A percentile compares a stretch with the other conserved stretches of the same genome.
Evolutionary conservation across 2,329 filamentous ascomycete species (phyloP).

Genomic region (Diaporthe citrichinensis): DNA sequence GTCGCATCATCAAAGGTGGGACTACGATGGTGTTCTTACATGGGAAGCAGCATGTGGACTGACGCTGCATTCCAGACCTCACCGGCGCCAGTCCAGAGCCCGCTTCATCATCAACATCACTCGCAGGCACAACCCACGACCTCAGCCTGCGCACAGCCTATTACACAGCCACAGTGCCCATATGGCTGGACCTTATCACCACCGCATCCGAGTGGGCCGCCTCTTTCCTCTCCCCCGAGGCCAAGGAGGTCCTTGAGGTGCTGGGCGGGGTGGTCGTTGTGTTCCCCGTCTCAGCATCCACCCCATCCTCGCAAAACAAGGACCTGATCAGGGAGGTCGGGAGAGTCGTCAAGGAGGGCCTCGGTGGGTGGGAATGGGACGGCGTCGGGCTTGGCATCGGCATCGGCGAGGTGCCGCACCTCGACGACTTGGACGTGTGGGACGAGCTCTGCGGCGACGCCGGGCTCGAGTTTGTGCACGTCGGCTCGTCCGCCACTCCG

Average conservation of each 20-base stretch:
- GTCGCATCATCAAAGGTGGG: slow-evolving; percentile 68
- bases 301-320: slow-evolving; percentile 46
- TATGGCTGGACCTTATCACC: slow-evolving; percentile 76
- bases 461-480: slow-evolving; percentile 75
- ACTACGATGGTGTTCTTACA: neutral
- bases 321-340: slow-evolving; percentile 67
- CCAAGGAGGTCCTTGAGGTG: slow-evolving; percentile 72
- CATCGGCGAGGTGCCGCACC: slow-evolving; percentile 57
- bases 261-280: slow-evolving; percentile 73
- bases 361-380: slow-evolving; percentile 75
- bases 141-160: slow-evolving; percentile 71
- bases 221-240: slow-evolving; percentile 73
- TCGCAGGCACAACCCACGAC: slow-evolving; percentile 73
- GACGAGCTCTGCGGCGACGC: slow-evolving; percentile 70
- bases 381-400: slow-evolving; percentile 73
- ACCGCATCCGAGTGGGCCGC: slow-evolving; percentile 67
- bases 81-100: slow-evolving; percentile 62
- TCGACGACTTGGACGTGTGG: slow-evolving; percentile 67
- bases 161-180: slow-evolving; percentile 71
- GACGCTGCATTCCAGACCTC: slow-evolving; percentile 58
- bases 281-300: slow-evolving; percentile 57
- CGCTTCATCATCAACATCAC: slow-evolving; percentile 53
- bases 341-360: slow-evolving; percentile 67
- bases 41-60: slow-evolving; percentile 16
- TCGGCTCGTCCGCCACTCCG: slow-evolving; percentile 38